These are phyloP conservation scores for Psidium friedrichsthalianum DNA, from an alignment of 345 rosid genomes.

Conservation along the genomic window DNA sequence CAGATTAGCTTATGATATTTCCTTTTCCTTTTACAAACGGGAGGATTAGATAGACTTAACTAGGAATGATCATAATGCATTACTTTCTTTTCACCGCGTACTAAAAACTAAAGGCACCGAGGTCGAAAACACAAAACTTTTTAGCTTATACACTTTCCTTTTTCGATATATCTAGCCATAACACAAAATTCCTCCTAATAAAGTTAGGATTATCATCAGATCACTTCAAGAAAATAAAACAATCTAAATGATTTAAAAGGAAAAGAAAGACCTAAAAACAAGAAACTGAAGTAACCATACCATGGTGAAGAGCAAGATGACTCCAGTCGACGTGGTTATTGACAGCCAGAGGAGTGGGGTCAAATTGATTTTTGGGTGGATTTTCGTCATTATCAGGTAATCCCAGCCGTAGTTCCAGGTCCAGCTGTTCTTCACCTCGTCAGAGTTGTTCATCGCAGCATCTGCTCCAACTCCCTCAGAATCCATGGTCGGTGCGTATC, in stretches of 20 bases:
- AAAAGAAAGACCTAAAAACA: background rate
- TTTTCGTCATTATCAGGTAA: background rate
- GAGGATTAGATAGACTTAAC: background rate
- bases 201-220: background rate
- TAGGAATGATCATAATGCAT: background rate
- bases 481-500: background rate
- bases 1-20: too few species aligned
- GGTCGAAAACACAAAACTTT: background rate
- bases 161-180: background rate
- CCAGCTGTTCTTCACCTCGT: background rate
- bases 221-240: background rate
- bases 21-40: background rate
- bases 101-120: background rate
- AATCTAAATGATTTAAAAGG: background rate
- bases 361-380: background rate
- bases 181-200: accelerated
- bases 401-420: background rate
- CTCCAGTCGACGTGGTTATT: background rate
- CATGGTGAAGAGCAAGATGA: background rate
- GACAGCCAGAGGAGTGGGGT: background rate
- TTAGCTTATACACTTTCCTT: background rate
- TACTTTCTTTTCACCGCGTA: background rate
- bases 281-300: background rate
- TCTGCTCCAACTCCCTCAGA: background rate
- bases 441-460: background rate